Evolutionary conservation across 2,329 filamentous ascomycete species (phyloP), one percentile per base, ranked within the genome.

Genomic region (Aaosphaeria arxii): DNA sequence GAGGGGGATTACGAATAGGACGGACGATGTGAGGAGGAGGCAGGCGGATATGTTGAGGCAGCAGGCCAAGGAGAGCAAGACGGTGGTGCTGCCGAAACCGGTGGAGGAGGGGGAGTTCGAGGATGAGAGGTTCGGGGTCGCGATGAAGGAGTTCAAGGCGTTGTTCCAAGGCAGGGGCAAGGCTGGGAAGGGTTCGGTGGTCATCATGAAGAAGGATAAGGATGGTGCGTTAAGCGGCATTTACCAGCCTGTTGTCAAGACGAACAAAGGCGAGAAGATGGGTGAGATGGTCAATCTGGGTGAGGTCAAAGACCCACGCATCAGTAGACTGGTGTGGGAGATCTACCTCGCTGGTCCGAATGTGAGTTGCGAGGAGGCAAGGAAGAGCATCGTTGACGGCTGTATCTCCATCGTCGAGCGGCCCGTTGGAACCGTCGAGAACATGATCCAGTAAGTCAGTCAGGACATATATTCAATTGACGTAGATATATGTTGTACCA

Each of bases 341-440:
- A 87, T 91, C 57, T 99, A 96, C 71, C 76, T 99, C 31, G 89
- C 84, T 4, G 94, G 94, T 0, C 87, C 83, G 67, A 90, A 85
- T 61, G 91, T 96, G 7, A 91, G 91, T 30, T 95, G 89, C 54
- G 90, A 96, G 69, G 77, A 80, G 3, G 89, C 91, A 11, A 81
- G 92, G 57, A 78, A 84, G 71, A 95, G 82, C 58, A 87, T 99
- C 44, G 87, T 95, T 4, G 84, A 95, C 42, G 94, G 94, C 0
- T 81, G 95, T 51, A 86, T 97, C 78, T 86, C 86, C 57, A 88
- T 96, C 71, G 90, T 94, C 1, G 88, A 91, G 71, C 76, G 92
- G 55, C 94, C 94, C 0, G 82, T 96, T 11, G 92, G 91, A 1
- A 95, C 89, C 0, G 86, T 95, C 1, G 88, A 89, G 43, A 82